A percentile compares a stretch with the other conserved stretches of the same genome.
Evolutionary conservation across 2,329 filamentous ascomycete genomes (phyloP).

Genomic region (Penicillium fuscoglaucum): DNA sequence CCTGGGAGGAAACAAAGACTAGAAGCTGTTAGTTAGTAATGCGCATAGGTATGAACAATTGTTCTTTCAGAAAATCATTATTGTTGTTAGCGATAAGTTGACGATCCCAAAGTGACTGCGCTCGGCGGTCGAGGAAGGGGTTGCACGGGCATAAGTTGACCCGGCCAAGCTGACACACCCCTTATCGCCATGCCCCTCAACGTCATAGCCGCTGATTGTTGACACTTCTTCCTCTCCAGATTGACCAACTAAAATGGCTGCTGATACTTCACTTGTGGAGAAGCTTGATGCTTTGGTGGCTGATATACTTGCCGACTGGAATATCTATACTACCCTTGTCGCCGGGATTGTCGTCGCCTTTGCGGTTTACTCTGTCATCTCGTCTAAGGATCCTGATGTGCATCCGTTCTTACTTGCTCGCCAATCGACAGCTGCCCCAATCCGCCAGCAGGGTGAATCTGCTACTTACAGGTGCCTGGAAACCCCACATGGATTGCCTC

Average conservation of each 20-base stretch:
- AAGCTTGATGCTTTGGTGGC: constrained; percentile 71
- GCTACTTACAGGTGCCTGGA: constrained; percentile 82
- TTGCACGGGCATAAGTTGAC: constrained; percentile 23
- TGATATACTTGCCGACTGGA: constrained; percentile 75
- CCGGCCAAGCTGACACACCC: constrained; percentile 12
- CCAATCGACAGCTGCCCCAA: constrained; percentile 74
- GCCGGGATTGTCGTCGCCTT: constrained; percentile 65
- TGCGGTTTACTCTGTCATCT: constrained; percentile 69
- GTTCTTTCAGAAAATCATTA: background rate
- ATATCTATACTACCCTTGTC: constrained; percentile 73
- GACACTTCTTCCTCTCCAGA: constrained; percentile 5
- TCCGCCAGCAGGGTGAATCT: constrained; percentile 82
- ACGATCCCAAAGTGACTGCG: constrained; percentile 6
- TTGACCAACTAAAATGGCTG: constrained; percentile 36
- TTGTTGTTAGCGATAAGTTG: constrained; percentile 14
- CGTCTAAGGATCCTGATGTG: constrained; percentile 77
- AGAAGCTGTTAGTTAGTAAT: constrained; percentile 6
- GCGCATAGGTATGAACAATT: background rate
- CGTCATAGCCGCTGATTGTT: constrained; percentile 22
- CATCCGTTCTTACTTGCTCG: constrained; percentile 88
- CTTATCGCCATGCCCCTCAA: constrained; percentile 19
- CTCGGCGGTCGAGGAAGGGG: constrained; percentile 5
- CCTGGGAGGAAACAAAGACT: background rate
- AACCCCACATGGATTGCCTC: constrained; percentile 78
- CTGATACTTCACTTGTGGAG: constrained; percentile 57